Percentiles rank a stretch among this genome's conserved stretches.
Evolutionary conservation across 768 basidiomycete species (phyloP).

Genomic region (Lanmaoa pseudosensibilis): DNA sequence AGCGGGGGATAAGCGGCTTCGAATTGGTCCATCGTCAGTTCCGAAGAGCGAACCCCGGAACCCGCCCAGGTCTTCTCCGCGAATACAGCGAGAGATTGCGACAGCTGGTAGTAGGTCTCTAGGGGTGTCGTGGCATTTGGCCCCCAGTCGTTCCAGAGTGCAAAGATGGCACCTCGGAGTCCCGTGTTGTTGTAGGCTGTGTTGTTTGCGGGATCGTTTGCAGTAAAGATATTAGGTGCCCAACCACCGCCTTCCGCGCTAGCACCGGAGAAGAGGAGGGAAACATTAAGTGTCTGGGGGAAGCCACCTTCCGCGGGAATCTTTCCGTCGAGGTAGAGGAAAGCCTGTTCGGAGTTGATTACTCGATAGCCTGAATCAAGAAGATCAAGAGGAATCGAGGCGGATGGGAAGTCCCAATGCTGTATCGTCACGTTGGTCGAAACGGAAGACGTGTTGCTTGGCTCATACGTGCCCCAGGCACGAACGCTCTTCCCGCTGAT

Average conservation of each 20-base stretch:
- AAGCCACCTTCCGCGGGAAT: conserved; percentile 33
- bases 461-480: conserved; percentile 44
- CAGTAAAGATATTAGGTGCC: conserved; percentile 38
- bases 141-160: conserved; percentile 47
- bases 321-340: conserved; percentile 41
- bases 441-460: conserved; percentile 36
- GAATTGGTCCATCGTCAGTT: conserved; percentile 38
- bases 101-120: conserved; percentile 45
- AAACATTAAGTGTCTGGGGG: conserved; percentile 33
- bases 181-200: conserved; percentile 27
- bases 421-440: conserved; percentile 44
- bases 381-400: conserved; percentile 35
- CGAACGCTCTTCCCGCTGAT: conserved; percentile 40
- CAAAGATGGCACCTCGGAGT: conserved; percentile 38
- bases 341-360: conserved; percentile 38
- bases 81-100: conserved; percentile 41
- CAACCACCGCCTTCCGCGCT: conserved; percentile 31
- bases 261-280: conserved; percentile 34
- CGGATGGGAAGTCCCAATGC: conserved; percentile 41
- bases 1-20: conserved; percentile 36
- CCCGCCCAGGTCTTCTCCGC: conserved; percentile 47
- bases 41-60: conserved; percentile 35
- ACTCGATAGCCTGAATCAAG: conserved; percentile 36
- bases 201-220: conserved; percentile 33
- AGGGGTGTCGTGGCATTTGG: conserved; percentile 45